Evolutionary conservation across 768 basidiomycete genomes (phyloP), one percentile per base, ranked within the genome.

Genomic region (Tremella mesenterica): DNA sequence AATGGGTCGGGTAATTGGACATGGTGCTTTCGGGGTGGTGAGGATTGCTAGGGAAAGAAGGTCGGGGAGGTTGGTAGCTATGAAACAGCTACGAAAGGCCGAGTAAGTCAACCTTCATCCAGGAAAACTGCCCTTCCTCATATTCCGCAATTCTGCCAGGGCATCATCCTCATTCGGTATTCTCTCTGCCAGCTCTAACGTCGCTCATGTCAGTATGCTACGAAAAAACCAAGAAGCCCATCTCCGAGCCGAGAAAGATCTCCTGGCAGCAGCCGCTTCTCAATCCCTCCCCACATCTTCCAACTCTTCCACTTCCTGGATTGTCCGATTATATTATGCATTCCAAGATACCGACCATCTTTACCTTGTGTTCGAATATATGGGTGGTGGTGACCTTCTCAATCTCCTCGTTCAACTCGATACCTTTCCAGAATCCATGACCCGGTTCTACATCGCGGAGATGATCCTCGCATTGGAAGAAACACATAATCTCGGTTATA

Each of bases 191-290:
- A 7, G 23, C 23, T 16, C n/a, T n/a, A n/a, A n/a, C n/a, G 18
- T 25, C 2, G 33, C 47, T 48, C 25, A 53, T 29, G 1, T 21
- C 14, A 48, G 91, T 74, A 91, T 93, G 89, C 79, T 93, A 68
- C 84, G 88, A 48, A 92, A 91, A 77, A 88, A 90, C 21, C 93
- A 96, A 74, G 93, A 96, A 75, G 93, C 91, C 1, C 93, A 96
- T 74, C 86, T 95, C 69, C 84, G 90, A 48, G 93, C 92, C 36
- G 91, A 96, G 72, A 85, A 91, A 68, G 91, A 97, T 65, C 78
- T 97, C 38, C 81, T 96, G 54, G 89, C 88, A 74, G 86, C 88
- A 28, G 92, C 92, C 5, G 85, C 91, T 0, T 63, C 60, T 4
- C 55, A 56, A 16, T 38, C 52, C 28, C 20, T 57, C 4, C 57